Evolutionary conservation across 2,329 filamentous ascomycete species (phyloP), one percentile per base, ranked within the genome.

Genomic region (Triangularia setosa): DNA sequence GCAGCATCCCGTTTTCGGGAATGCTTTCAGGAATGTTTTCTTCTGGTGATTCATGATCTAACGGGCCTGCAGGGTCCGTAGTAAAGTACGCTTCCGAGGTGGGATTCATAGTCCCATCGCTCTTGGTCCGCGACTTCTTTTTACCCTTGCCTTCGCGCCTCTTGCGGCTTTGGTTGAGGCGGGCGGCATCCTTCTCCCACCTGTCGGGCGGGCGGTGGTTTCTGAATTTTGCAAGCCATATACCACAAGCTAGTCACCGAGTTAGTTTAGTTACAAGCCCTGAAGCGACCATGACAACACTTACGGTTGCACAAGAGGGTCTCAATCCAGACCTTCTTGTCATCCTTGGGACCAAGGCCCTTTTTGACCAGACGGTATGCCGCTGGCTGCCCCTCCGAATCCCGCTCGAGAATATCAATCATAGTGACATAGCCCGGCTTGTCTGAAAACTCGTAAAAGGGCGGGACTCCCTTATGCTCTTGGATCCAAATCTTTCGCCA

Each of bases 401-500:
- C 87, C 33, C 83, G 82, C 59, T 87, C 82, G 3, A 91, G 73
- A 4, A 89, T 79, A 61, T 91, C 87, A 72, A 96, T 89, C 23
- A 90, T 91, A 18, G 92, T 90, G 56, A 93, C 86, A 58, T 84
- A 84, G 1, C 90, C 89, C 56, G 90, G 88, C 70, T 89, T 89
- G 65, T 90, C 87, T 0, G 89, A 91, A 61, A 89, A 87, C 64
- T 92, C 87, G 56, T 91, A 83, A 65, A 89, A 86, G 2, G 85
- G 83, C 0, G 92, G 92, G 30, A 83, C 83, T 1, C 92, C 93
- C 16, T 86, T 80, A 55, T 89, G 83, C 7, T 91, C 83, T 72
- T 92, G 92, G n/a, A 88, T 87, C 83, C 90, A 97, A 12, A 95
- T 92, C 73, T 94, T 95, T 65, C 95, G 88, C 95, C 95, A 99